Conservation (phyloP, 768 basidiomycete genomes). For the Clavaria fumosa region DNA sequence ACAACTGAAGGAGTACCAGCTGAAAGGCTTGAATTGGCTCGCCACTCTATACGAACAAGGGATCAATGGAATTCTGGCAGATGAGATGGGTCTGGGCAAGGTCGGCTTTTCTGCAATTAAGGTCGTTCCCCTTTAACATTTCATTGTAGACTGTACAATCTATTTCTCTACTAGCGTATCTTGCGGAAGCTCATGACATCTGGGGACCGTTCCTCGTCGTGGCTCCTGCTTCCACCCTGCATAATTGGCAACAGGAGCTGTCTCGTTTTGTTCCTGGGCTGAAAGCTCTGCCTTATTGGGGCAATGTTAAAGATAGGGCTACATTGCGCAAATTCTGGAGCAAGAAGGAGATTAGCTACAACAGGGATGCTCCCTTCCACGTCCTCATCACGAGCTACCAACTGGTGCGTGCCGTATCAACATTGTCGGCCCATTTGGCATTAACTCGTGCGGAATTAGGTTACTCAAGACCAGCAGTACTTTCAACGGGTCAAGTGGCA, state of each 20-base stretch:
- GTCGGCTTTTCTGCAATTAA: slow-evolving; percentile 18
- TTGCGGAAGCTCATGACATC: slow-evolving; percentile 93
- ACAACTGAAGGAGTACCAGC: slow-evolving; percentile 92
- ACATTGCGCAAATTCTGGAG: slow-evolving; percentile 97
- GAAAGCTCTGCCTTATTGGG: slow-evolving; percentile 97
- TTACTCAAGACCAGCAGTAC: slow-evolving; percentile 94
- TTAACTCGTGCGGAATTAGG: slow-evolving; percentile 25
- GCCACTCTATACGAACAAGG: slow-evolving; percentile 97
- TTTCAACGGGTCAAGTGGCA: slow-evolving; percentile 98
- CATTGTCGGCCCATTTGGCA: neutral
- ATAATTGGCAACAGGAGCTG: slow-evolving; percentile 99
- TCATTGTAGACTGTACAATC: slow-evolving; percentile 79
- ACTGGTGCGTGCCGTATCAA: slow-evolving; percentile 47
- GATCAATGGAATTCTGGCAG: slow-evolving; percentile 97
- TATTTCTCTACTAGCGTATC: slow-evolving; percentile 87
- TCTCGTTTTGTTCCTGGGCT: slow-evolving; percentile 88
- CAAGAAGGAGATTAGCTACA: slow-evolving; percentile 91
- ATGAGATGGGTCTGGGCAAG: slow-evolving; percentile 96
- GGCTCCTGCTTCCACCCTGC: slow-evolving; percentile 90
- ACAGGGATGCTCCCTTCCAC: slow-evolving; percentile 92
- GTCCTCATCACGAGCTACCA: slow-evolving; percentile 96
- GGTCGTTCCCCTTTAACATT: neutral
- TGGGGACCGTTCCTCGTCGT: slow-evolving; percentile 99
- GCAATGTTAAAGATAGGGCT: slow-evolving; percentile 88
- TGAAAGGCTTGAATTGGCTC: slow-evolving; percentile 97